phyloP scores from a whole-genome alignment of 176 grass and related monocot genomes.

The Zea mays region Zm-B73-REFERENCE-NAM-5.0 NC_050099.1:85711001-85711500 shows the following conservation, averaged over 20 bases:
- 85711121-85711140: not conserved
- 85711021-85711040: constrained; percentile 85
- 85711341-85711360: not conserved
- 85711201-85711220: not conserved
- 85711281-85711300: not conserved
- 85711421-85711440: not conserved
- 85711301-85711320: not conserved
- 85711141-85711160: constrained; percentile 1
- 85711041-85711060: constrained; percentile 77
- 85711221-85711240: not conserved
- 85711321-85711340: not conserved
- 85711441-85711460: constrained; percentile 7
- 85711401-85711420: not conserved
- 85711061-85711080: constrained; percentile 78
- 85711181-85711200: not conserved
- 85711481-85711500: constrained; percentile 5
- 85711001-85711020: constrained; percentile 89
- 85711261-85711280: constrained; percentile 7
- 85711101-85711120: constrained; percentile 10
- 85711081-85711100: constrained; percentile 60
- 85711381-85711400: not conserved
- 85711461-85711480: not conserved
- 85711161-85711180: not conserved
- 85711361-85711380: not conserved
- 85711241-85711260: not conserved